Percentiles rank a stretch among this genome's conserved stretches.
These are phyloP conservation scores for Irpex rosettiformis DNA, from an alignment of 1,284 basidiomycete species.

Conservation along the genomic window DNA sequence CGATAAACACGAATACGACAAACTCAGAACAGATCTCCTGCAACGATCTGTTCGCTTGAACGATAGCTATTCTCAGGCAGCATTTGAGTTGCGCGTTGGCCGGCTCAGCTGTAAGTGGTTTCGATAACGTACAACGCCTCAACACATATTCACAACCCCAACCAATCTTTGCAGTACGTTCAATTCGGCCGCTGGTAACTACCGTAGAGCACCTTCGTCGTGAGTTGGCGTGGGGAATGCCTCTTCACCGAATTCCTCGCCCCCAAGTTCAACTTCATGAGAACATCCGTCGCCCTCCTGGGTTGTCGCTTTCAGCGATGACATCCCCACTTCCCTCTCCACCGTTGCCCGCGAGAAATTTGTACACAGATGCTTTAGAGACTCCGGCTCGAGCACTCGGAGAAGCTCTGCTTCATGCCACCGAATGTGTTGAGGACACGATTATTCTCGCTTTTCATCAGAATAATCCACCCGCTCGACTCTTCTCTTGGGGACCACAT, in stretches of 20 bases:
- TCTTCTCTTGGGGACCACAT: neutral
- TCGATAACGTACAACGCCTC: neutral
- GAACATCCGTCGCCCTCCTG: slow-evolving; percentile 8
- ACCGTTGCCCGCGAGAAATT: slow-evolving; percentile 9
- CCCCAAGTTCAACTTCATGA: slow-evolving; percentile 4
- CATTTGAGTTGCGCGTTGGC: slow-evolving; percentile 45
- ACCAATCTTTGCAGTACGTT: slow-evolving; percentile 33
- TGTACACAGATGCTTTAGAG: slow-evolving; percentile 27
- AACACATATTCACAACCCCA: neutral
- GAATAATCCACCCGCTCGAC: slow-evolving; percentile 1
- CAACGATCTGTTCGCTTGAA: slow-evolving; percentile 39
- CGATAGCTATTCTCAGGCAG: slow-evolving; percentile 41
- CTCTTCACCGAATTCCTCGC: slow-evolving; percentile 21
- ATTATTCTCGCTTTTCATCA: slow-evolving; percentile 35
- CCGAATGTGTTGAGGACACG: slow-evolving; percentile 32
- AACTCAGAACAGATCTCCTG: slow-evolving; percentile 32
- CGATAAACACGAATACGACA: slow-evolving; percentile 20
- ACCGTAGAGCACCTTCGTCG: slow-evolving; percentile 43
- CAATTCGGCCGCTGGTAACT: slow-evolving; percentile 41
- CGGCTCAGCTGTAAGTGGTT: slow-evolving; percentile 37
- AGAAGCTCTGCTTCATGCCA: slow-evolving; percentile 32
- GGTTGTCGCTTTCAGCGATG: slow-evolving; percentile 8
- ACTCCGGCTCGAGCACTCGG: slow-evolving; percentile 33
- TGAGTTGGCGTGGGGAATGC: slow-evolving; percentile 45
- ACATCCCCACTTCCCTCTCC: slow-evolving; percentile 12